Evolutionary conservation across 2,329 filamentous ascomycete species (phyloP), one percentile per base, ranked within the genome.

Genomic region (Pseudogymnoascus sp.): DNA sequence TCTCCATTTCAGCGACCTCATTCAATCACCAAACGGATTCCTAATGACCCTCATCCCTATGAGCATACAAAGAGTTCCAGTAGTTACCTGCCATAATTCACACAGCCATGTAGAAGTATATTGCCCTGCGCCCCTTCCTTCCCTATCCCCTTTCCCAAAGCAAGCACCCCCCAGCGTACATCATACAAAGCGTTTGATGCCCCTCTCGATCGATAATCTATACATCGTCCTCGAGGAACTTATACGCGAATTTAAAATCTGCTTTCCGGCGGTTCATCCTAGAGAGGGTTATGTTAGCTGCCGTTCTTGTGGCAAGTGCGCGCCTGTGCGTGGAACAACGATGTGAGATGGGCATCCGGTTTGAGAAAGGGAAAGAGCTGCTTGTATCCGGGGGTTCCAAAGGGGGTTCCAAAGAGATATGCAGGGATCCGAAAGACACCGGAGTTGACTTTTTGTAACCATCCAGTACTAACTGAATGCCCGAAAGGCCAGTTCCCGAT

Each of bases 241-340:
- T 96, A 82, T 97, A 97, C 65, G 91, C 89, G 78, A 97, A 97
- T 78, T 96, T 96, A 82, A 97, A 97, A 76, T 97, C 93, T 63
- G 91, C 93, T 81, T 97, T 97, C 75, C 93, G 83, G 69, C 93
- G 90, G 77, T 97, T 97, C 93, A 97, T 97, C 93, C 93, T 97
- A 73, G 40, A 53, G 67, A 36, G 42, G 59, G 28, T 63, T 62
- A 66, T 64, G 50, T 56, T 36, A 56, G 50, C 50, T 14, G 28
- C 28, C 28, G 50, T 56, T 21, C 8, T 56, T 8, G 28, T 34
- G 31, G 25, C 7, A 4, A 5, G 7, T 10, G n/a, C 14, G 46
- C 25, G 16, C 3, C n/a, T 25, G 50, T 36, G 18, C 21, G 21
- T 23, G 21, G 21, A 28, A 65, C 64, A 63, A 59, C 53, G 28